These are phyloP conservation scores for Trametes villosa DNA, from an alignment of 768 basidiomycete genomes.

Conservation along the genomic window DNA sequence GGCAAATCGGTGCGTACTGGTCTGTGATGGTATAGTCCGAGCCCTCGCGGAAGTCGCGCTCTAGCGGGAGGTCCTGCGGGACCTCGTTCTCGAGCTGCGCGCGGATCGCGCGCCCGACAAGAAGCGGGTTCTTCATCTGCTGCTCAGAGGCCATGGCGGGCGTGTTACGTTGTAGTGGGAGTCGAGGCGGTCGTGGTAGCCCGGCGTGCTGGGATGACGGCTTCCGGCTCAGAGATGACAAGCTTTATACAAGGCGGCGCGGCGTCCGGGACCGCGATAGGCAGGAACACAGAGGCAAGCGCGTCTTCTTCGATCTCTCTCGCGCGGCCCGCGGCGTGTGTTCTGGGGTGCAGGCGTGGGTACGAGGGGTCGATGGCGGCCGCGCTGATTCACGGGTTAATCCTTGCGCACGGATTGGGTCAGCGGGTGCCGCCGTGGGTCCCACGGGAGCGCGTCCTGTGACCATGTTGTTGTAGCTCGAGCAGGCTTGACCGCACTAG, in stretches of 20 bases:
- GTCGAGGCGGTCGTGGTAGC: background rate
- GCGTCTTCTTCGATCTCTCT: background rate
- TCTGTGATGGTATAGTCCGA: slow-evolving; percentile 41
- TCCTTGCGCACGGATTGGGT: slow-evolving; percentile 14
- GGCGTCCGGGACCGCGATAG: slow-evolving; percentile 16
- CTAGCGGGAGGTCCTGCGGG: slow-evolving; percentile 39
- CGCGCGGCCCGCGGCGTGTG: slow-evolving; percentile 19
- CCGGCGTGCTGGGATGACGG: background rate
- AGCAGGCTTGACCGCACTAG: slow-evolving; percentile 11
- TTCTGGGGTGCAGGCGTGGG: slow-evolving; percentile 11
- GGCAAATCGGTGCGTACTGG: slow-evolving; percentile 25
- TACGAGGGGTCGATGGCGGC: background rate
- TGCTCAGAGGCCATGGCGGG: slow-evolving; percentile 35
- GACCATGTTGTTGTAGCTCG: slow-evolving; percentile 10
- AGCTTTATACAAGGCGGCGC: slow-evolving; percentile 14
- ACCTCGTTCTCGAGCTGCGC: slow-evolving; percentile 40
- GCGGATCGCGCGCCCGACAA: slow-evolving; percentile 40
- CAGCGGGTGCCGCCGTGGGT: slow-evolving; percentile 8
- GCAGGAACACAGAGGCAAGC: background rate
- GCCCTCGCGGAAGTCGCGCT: slow-evolving; percentile 39
- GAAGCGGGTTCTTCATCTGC: slow-evolving; percentile 39
- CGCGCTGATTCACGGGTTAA: slow-evolving; percentile 13
- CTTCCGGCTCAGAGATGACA: background rate
- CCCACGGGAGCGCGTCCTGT: slow-evolving; percentile 19
- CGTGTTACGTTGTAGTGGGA: background rate